phyloP scores from a whole-genome alignment of 352 stramenopile species.

The Pythium pyrilobum region DNA sequence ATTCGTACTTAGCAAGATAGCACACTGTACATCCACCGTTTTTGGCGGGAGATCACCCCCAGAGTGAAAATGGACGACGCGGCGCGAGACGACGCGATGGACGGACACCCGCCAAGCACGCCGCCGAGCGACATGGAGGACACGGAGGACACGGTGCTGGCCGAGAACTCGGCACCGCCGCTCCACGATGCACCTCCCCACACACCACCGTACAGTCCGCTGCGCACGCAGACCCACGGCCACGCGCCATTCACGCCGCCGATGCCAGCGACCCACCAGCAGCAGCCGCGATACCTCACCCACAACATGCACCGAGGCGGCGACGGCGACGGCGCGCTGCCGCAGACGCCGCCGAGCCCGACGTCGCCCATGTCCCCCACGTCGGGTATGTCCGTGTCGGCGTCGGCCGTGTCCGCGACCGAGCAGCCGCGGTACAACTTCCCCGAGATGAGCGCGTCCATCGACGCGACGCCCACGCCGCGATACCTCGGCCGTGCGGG shows the following conservation, averaged over 20 bases:
- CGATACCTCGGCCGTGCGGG: conserved; percentile 68
- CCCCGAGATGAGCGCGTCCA: conserved; percentile 75
- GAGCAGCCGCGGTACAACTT: conserved; percentile 67
- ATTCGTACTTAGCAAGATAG: not conserved
- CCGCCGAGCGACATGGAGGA: conserved; percentile 12
- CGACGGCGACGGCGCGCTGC: not conserved
- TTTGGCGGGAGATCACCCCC: conserved; percentile 11
- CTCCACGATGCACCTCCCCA: conserved; percentile 33
- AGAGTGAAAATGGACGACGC: conserved; percentile 3
- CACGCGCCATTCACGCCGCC: conserved; percentile 12
- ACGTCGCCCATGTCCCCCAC: conserved; percentile 60
- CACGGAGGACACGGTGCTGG: conserved; percentile 10
- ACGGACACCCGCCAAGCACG: conserved; percentile 10
- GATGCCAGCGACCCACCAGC: not conserved
- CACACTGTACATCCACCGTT: not conserved
- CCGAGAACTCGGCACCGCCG: not conserved
- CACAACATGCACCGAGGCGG: conserved; percentile 9
- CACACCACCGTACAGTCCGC: conserved; percentile 60
- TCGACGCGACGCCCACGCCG: conserved; percentile 67
- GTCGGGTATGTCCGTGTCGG: conserved; percentile 69
- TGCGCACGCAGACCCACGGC: conserved; percentile 9
- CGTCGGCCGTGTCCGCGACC: conserved; percentile 74
- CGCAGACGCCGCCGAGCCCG: conserved; percentile 28
- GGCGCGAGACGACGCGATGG: conserved; percentile 8
- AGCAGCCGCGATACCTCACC: conserved; percentile 36